Conservation (phyloP, 305 asterid species). For the Solanum aculeatissimum region DNA sequence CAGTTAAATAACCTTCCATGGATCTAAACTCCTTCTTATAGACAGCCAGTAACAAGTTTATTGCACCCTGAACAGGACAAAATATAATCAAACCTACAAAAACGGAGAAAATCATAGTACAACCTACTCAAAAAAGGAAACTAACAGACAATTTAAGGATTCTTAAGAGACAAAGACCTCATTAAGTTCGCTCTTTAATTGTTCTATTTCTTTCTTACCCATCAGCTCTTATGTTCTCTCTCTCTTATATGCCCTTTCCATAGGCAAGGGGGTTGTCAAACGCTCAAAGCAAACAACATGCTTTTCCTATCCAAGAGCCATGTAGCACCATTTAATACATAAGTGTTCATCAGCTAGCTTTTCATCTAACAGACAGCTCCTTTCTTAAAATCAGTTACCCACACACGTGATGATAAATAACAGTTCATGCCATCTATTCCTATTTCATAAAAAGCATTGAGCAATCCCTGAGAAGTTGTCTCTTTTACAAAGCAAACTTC, state of each 20-base stretch:
- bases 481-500: neutral
- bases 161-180: neutral
- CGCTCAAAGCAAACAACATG: neutral
- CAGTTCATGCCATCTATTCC: neutral
- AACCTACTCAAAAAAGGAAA: neutral
- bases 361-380: neutral
- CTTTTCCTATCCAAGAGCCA: neutral
- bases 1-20: conserved; percentile 84
- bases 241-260: neutral
- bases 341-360: neutral
- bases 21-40: conserved; percentile 77
- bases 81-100: neutral
- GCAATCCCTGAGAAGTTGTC: neutral
- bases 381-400: neutral
- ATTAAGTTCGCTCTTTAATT: neutral
- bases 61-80: conserved; percentile 64
- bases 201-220: neutral
- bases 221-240: neutral
- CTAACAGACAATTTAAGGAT: neutral
- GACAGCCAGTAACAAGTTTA: conserved; percentile 85
- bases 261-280: neutral
- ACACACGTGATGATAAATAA: neutral
- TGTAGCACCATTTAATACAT: neutral
- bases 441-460: neutral
- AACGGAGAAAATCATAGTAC: neutral